Evolutionary conservation across 371 early-diverging fungal species (phyloP).

Genomic region (Mortierella sp.): DNA sequence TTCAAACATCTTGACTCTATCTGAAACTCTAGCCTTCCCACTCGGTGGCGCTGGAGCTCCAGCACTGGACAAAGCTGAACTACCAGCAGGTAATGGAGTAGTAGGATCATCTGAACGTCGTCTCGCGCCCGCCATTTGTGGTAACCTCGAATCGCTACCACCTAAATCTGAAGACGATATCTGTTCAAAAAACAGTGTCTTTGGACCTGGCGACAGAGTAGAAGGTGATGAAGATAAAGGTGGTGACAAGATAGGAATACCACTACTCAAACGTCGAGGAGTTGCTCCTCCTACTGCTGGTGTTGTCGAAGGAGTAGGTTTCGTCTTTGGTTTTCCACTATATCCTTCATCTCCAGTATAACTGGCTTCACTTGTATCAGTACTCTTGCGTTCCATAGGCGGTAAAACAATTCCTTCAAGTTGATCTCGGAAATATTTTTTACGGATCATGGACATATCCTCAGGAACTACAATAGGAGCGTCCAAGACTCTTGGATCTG

Average conservation of each 20-base stretch:
- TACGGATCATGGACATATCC: slow-evolving; percentile 24
- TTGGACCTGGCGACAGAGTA: neutral
- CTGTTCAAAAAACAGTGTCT: slow-evolving; percentile 5
- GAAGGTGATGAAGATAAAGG: neutral
- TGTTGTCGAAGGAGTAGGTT: neutral
- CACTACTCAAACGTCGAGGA: slow-evolving; percentile 2
- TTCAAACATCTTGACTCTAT: slow-evolving; percentile 33
- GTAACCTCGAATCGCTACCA: neutral
- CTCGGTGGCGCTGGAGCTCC: neutral
- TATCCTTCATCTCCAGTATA: neutral
- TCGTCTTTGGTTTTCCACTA: neutral
- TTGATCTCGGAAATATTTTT: slow-evolving; percentile 34
- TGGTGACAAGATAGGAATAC: slow-evolving; percentile 3
- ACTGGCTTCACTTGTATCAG: neutral
- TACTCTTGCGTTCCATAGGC: slow-evolving; percentile 24
- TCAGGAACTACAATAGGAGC: slow-evolving; percentile 50
- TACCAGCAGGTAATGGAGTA: neutral
- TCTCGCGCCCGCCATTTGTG: neutral
- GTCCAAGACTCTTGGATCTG: slow-evolving; percentile 33
- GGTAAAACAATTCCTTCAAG: slow-evolving; percentile 35
- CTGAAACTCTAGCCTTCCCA: slow-evolving; percentile 25
- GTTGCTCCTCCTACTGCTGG: neutral
- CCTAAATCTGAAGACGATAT: neutral
- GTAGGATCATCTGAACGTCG: slow-evolving; percentile 8
- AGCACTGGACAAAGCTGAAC: neutral